Percentiles rank a stretch among this genome's conserved stretches.
Evolutionary conservation across 768 basidiomycete species (phyloP).

Genomic region (Nidularia pulvinata): DNA sequence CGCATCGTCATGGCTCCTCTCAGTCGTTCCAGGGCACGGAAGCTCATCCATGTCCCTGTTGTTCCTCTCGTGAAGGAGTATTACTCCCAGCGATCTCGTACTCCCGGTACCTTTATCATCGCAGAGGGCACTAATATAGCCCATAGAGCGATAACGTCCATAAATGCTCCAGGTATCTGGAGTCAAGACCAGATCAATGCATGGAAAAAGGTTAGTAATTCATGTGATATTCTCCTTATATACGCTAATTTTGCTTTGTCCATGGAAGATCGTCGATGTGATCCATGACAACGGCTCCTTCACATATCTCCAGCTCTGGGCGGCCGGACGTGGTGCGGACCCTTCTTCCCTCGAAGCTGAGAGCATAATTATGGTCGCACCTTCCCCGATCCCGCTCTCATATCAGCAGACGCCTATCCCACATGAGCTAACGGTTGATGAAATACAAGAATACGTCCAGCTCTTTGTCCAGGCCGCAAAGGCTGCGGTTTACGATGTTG

Average conservation of each 20-base stretch:
- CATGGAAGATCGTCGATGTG: slow-evolving; percentile 25
- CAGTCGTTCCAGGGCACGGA: neutral
- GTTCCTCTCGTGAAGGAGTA: slow-evolving; percentile 20
- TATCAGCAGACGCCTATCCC: neutral
- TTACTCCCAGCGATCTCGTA: slow-evolving; percentile 28
- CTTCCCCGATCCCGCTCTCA: neutral
- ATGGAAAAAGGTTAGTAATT: slow-evolving; percentile 38
- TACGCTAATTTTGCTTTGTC: slow-evolving; percentile 27
- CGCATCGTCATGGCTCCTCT: neutral
- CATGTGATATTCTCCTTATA: neutral
- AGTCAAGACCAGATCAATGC: slow-evolving; percentile 31
- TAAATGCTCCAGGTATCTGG: slow-evolving; percentile 38
- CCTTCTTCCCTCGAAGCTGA: neutral
- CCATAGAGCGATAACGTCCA: slow-evolving; percentile 30
- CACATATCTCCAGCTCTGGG: neutral
- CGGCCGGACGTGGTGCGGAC: neutral
- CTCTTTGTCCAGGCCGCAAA: slow-evolving; percentile 43
- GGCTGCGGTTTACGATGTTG: slow-evolving; percentile 36
- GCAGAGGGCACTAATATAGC: slow-evolving; percentile 31
- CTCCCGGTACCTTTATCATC: slow-evolving; percentile 29
- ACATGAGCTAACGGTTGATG: slow-evolving; percentile 25
- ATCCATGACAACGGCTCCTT: slow-evolving; percentile 1
- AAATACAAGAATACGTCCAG: slow-evolving; percentile 35
- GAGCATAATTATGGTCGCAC: neutral
- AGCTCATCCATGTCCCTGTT: neutral